Base-by-base conservation (phyloP, 2,329 filamentous ascomycete genomes). In the Escovopsis weberi region DNA sequence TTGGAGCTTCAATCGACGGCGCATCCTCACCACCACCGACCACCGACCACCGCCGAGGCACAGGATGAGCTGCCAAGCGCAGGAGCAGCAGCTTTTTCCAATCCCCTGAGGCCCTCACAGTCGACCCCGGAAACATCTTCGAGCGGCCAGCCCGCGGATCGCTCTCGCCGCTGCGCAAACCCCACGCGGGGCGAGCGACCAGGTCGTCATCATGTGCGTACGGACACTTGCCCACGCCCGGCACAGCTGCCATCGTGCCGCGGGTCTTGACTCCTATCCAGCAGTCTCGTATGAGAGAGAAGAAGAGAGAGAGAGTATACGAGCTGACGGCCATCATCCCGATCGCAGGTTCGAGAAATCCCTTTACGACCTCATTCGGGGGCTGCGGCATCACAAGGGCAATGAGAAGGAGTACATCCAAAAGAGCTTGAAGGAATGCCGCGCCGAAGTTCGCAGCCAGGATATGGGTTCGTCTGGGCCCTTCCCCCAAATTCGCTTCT, bases 351-450 rank as follows among this genome's bases (percentile, higher is more conserved):
- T 98, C 68, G 91, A 98, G 65, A 98, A 98, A 67, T 95, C 91
- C 36, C 77, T 98, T 18, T 94, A 95, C 65, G 89, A 96, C 77
- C 88, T 98, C 70, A 98, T 98, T 56, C 78, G 88, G 64, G 91
- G 91, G 55, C 70, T 98, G 58, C 82, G 91, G 51, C 91, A 89
- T 60, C 88, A 96, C 68, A 95, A 94, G 64, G 89, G 89, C 54
- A 83, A 81, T 58, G 91, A 98, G 67, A 84, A 82, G 61, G 86
- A 93, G 59, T 98, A 96, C 63, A 93, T 98, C 46, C 83, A 94
- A 59, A 82, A 85, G 61, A 87, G 82, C 57, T 68, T 96, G 58
- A 88, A 87, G 69, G 91, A 98, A 83, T 98, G 91, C 64, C 85
- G 88, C 54, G 72, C 80, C 57, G 91, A 98, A 64, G 86, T 96